Evolutionary conservation across 306 rosid species (phyloP), one percentile per base, ranked within the genome.

Genomic region (Pyrus communis): DNA sequence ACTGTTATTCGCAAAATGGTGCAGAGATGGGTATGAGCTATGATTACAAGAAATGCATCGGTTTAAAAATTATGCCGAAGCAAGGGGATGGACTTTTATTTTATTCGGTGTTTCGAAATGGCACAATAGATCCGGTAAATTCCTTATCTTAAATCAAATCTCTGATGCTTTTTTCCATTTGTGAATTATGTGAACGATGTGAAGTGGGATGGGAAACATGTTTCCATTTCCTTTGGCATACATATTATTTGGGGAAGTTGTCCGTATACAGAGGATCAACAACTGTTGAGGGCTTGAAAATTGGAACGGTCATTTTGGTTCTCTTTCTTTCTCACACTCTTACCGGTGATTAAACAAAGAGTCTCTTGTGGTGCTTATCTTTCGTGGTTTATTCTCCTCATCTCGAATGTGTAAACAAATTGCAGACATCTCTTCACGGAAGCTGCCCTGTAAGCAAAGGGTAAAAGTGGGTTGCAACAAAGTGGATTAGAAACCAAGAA

Each of bases 381-480:
- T 25, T 11, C 33, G 4, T 30, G 6, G 23, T 46, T 46, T 49
- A 14, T 63, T 31, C 33, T 18, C 57, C 33, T 18, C 57, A 57
- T 75, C 69, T 67, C 21, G 19, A 42, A 35, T 67, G 49, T 57
- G 28, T 70, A 9, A 63, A 81, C 75, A 73, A 17, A 67, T 9
- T 84, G 87, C 89, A 86, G 92, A 76, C 78, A 43, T 90, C 89
- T 78, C 92, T 88, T 51, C 91, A 88, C 80, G 89, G 91, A 78
- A 90, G 96, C 80, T 90, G 96, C 79, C 88, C 92, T 7, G 92
- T 90, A 73, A 85, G 83, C 72, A 71, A 82, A 73, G 96, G 91
- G 51, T 87, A 88, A 84, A 90, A 88, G 83, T 88, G 96, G 95
- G 90, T 90, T 3, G 92, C 90, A 52, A 88, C 92, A 52, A 90